phyloP scores from a whole-genome alignment of 2,329 filamentous ascomycete genomes.

The Xylaria multiplex region DNA sequence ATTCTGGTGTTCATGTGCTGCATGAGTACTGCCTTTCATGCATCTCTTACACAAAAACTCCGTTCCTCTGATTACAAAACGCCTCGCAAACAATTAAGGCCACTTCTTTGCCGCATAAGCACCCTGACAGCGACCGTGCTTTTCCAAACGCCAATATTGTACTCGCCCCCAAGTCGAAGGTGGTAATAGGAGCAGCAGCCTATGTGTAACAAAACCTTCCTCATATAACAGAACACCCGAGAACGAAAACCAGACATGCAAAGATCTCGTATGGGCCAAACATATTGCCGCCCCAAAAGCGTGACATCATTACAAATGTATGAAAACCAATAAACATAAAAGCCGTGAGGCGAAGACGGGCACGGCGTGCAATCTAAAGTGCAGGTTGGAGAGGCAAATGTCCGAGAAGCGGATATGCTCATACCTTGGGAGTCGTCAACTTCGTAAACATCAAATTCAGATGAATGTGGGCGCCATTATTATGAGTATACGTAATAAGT shows the following conservation, averaged over 20 bases:
- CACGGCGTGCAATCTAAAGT: conserved; percentile 31
- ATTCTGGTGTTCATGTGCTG: conserved; percentile 14
- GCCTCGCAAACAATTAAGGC: conserved; percentile 18
- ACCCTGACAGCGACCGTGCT: conserved; percentile 20
- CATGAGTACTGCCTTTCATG: conserved; percentile 22
- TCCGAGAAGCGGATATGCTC: conserved; percentile 21
- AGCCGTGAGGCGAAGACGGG: conserved; percentile 46
- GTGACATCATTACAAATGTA: conserved; percentile 36
- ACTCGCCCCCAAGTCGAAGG: conserved; percentile 27
- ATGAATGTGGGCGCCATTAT: conserved; percentile 43
- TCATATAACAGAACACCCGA: conserved; percentile 33
- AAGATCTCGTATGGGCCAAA: conserved; percentile 40
- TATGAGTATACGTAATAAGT: conserved; percentile 10
- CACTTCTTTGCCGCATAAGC: conserved; percentile 11
- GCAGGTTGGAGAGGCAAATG: conserved; percentile 9
- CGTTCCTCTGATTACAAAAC: conserved; percentile 26
- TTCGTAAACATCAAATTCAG: conserved; percentile 32
- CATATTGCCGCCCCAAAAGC: conserved; percentile 31
- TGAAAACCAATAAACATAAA: conserved; percentile 47
- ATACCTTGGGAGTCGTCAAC: conserved; percentile 32
- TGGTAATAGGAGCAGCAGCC: conserved; percentile 11
- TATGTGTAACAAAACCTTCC: conserved; percentile 20
- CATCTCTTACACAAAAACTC: conserved; percentile 26
- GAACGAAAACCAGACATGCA: conserved; percentile 38
- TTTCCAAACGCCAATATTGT: conserved; percentile 33